phyloP scores from a whole-genome alignment of 164 flowering plant genomes.

The Platanus orientalis region DNA sequence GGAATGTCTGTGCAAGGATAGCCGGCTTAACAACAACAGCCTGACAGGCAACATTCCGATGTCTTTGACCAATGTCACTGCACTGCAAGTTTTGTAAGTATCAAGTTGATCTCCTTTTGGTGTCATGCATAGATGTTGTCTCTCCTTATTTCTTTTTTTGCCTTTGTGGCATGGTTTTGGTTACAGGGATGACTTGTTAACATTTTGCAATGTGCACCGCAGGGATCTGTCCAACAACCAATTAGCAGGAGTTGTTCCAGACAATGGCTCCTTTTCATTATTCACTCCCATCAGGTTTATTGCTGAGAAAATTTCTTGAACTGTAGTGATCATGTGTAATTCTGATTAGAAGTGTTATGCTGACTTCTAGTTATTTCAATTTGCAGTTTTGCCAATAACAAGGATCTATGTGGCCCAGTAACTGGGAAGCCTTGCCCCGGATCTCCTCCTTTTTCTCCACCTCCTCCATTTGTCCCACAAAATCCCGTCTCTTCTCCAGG shows the following conservation, averaged over 20 bases:
- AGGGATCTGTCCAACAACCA: conserved; percentile 68
- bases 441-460: conserved; percentile 96
- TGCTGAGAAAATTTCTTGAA: not conserved
- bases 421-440: conserved; percentile 64
- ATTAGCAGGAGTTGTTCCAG: conserved; percentile 51
- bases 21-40: conserved; percentile 74
- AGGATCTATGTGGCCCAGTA: conserved; percentile 43
- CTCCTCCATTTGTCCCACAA: conserved; percentile 85
- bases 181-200: not conserved
- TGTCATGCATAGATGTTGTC: not conserved
- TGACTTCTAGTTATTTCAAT: conserved; percentile 9
- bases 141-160: not conserved
- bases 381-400: conserved; percentile 81
- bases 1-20: conserved; percentile 39
- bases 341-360: not conserved
- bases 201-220: conserved; percentile 11
- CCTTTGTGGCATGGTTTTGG: conserved; percentile 1
- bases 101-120: not conserved
- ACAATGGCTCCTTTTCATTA: conserved; percentile 59
- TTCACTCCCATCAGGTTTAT: conserved; percentile 66
- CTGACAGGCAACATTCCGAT: conserved; percentile 49
- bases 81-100: conserved; percentile 72
- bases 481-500: conserved; percentile 61
- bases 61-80: conserved; percentile 42
- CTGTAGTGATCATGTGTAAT: not conserved